Evolutionary conservation across 495 filamentous ascomycete genomes (phyloP).

Genomic region (Diplogelasinospora grovesii): DNA sequence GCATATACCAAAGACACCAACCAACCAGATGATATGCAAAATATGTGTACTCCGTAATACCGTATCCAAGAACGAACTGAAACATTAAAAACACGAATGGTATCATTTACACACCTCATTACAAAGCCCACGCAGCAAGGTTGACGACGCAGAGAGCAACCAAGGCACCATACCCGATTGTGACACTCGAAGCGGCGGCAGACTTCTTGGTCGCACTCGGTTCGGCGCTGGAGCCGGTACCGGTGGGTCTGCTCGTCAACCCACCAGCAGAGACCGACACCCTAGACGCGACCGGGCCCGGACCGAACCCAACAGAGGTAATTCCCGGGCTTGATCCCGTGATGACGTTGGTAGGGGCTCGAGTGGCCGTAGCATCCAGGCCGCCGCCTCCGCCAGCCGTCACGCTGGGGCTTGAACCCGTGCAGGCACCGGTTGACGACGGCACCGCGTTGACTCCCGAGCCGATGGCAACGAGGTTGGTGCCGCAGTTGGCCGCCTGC

Average conservation of each 20-base stretch:
- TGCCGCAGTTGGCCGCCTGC: slow-evolving; percentile 29
- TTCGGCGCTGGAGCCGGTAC: neutral
- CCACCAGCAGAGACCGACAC: neutral
- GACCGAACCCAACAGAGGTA: neutral
- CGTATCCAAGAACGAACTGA: too few species aligned
- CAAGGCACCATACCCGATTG: neutral
- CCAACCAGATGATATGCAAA: too few species aligned
- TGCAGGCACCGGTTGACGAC: slow-evolving; percentile 6
- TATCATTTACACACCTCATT: neutral
- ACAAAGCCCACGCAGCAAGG: neutral
- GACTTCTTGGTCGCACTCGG: neutral
- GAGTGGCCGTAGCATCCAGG: slow-evolving; percentile 5
- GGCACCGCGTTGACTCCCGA: slow-evolving; percentile 11
- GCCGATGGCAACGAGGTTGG: slow-evolving; percentile 19
- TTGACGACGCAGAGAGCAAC: neutral
- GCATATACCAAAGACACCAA: too few species aligned
- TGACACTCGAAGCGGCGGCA: neutral
- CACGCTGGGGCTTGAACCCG: neutral
- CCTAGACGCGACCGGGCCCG: slow-evolving; percentile 8
- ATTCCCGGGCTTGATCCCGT: slow-evolving; percentile 4
- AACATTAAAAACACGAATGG: too few species aligned
- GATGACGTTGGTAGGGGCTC: slow-evolving; percentile 7
- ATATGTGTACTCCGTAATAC: too few species aligned
- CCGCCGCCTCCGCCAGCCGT: neutral
- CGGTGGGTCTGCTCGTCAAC: neutral